Percentiles rank a stretch among this genome's conserved stretches.
Evolutionary conservation across 768 basidiomycete species (phyloP).

Genomic region (Lentinula raphanica): DNA sequence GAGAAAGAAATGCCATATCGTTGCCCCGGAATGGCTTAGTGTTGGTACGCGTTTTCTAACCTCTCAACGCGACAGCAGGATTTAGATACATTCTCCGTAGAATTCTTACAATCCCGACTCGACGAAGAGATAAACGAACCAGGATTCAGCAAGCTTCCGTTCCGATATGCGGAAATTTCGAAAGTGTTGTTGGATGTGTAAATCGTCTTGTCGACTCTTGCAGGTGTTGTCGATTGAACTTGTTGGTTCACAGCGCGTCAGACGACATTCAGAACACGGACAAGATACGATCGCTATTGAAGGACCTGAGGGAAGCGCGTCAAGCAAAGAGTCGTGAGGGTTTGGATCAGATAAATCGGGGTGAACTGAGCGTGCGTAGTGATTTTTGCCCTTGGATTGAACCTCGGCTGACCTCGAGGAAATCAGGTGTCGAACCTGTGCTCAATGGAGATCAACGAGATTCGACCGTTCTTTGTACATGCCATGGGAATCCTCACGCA

Average conservation of each 20-base stretch:
- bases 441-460: slow-evolving; percentile 92
- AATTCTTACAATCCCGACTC: slow-evolving; percentile 73
- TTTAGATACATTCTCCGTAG: slow-evolving; percentile 35
- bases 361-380: slow-evolving; percentile 66
- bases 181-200: slow-evolving; percentile 93
- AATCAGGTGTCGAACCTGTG: slow-evolving; percentile 78
- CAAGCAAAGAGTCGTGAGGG: slow-evolving; percentile 92
- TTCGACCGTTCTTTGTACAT: slow-evolving; percentile 81
- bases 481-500: slow-evolving; percentile 25
- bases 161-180: slow-evolving; percentile 84
- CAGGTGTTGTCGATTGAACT: not conserved
- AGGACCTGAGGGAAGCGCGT: slow-evolving; percentile 92
- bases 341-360: slow-evolving; percentile 73
- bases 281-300: slow-evolving; percentile 76
- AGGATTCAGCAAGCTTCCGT: slow-evolving; percentile 77
- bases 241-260: slow-evolving; percentile 54
- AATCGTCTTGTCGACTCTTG: slow-evolving; percentile 23
- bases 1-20: slow-evolving; percentile 92
- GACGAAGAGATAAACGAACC: slow-evolving; percentile 67
- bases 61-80: not conserved
- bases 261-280: slow-evolving; percentile 88
- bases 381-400: not conserved
- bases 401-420: not conserved
- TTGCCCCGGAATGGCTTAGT: slow-evolving; percentile 85
- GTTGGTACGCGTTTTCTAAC: slow-evolving; percentile 51